phyloP scores from a whole-genome alignment of 768 basidiomycete genomes.

The Leccinum disarticulatum region DNA sequence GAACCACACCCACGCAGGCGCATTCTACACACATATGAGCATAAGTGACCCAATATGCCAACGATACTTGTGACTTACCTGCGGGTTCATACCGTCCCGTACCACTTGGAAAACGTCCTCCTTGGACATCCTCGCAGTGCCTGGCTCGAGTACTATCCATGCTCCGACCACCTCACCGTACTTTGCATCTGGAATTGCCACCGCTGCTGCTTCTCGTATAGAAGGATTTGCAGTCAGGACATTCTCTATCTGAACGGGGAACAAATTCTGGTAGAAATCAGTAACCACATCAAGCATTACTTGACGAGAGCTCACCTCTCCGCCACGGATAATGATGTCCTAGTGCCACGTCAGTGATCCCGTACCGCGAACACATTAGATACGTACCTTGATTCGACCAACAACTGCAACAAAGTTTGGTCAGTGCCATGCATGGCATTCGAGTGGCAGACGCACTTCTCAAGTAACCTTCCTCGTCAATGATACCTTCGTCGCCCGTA shows the following conservation, averaged over 20 bases:
- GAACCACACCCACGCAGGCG: slow-evolving; percentile 84
- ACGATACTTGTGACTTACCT: slow-evolving; percentile 42
- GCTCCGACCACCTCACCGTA: slow-evolving; percentile 83
- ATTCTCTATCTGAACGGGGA: slow-evolving; percentile 85
- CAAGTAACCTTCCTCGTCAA: slow-evolving; percentile 82
- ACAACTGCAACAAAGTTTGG: slow-evolving; percentile 51
- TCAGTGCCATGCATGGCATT: background rate
- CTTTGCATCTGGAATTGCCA: slow-evolving; percentile 64
- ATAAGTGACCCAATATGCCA: background rate
- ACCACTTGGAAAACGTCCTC: slow-evolving; percentile 58
- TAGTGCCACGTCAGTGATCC: slow-evolving; percentile 24
- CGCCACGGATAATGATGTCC: slow-evolving; percentile 86
- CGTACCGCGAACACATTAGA: background rate
- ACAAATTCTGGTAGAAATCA: slow-evolving; percentile 58
- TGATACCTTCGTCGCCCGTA: slow-evolving; percentile 77
- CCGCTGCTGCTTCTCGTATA: slow-evolving; percentile 71
- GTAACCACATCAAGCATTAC: background rate
- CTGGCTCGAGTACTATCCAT: slow-evolving; percentile 61
- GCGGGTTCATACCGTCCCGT: slow-evolving; percentile 67
- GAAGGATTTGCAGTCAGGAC: slow-evolving; percentile 52
- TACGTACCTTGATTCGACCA: slow-evolving; percentile 69
- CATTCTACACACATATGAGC: slow-evolving; percentile 49
- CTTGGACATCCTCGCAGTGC: slow-evolving; percentile 35
- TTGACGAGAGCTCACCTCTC: slow-evolving; percentile 51
- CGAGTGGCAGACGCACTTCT: slow-evolving; percentile 45